Evolutionary conservation across 768 basidiomycete genomes (phyloP).

Genomic region (Termitomyces sp.): DNA sequence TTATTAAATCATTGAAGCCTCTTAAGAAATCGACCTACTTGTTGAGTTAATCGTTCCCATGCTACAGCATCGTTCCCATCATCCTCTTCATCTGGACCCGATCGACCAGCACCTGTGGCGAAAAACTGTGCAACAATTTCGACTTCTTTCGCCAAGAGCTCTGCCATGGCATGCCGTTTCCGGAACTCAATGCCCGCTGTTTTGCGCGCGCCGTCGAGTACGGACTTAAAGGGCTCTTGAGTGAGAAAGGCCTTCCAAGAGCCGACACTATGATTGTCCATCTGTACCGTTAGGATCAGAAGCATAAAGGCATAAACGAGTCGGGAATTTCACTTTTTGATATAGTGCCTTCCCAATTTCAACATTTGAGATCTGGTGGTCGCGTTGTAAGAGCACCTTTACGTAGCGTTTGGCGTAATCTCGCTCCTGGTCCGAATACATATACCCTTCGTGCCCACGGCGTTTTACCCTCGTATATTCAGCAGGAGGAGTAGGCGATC

Average conservation of each 20-base stretch:
- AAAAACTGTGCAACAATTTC: conserved; percentile 50
- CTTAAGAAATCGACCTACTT: conserved; percentile 25
- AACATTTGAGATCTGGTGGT: conserved; percentile 35
- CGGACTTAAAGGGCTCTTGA: conserved; percentile 21
- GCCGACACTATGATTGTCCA: conserved; percentile 47
- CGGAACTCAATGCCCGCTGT: conserved; percentile 44
- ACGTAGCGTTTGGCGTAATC: conserved; percentile 42
- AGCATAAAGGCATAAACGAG: not conserved
- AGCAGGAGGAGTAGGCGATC: conserved; percentile 44
- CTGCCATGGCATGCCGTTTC: conserved; percentile 25
- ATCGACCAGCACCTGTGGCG: conserved; percentile 33
- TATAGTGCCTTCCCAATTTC: conserved; percentile 33
- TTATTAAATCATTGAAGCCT: not conserved
- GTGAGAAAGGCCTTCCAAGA: conserved; percentile 47
- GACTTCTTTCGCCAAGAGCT: conserved; percentile 30
- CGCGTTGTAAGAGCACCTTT: conserved; percentile 38
- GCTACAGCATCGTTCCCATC: conserved; percentile 35
- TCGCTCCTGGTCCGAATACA: conserved; percentile 46
- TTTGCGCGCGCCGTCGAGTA: conserved; percentile 44
- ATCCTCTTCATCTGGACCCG: conserved; percentile 26
- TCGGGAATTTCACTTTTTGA: conserved; percentile 33
- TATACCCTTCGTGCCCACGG: conserved; percentile 19
- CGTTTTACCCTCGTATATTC: conserved; percentile 22
- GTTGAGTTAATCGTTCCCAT: conserved; percentile 42
- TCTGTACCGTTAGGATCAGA: conserved; percentile 27